These are phyloP conservation scores for Herpetospermum pedunculosum DNA, from an alignment of 306 rosid genomes.

Conservation along the genomic window DNA sequence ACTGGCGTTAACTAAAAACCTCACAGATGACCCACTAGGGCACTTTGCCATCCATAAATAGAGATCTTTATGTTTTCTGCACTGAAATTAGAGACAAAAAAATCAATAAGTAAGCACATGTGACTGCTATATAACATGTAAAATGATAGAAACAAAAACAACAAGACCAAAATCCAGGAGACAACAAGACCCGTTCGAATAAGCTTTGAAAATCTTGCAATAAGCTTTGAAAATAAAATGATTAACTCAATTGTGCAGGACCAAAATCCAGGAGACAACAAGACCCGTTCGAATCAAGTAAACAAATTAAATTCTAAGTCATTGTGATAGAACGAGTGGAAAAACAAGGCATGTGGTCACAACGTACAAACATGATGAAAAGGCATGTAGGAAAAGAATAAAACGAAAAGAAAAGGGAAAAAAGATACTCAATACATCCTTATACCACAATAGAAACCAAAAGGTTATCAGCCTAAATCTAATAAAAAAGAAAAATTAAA, in stretches of 20 bases:
- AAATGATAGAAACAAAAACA: too few species aligned
- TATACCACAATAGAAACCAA: neutral
- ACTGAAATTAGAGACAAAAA: too few species aligned
- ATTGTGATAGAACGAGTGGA: neutral
- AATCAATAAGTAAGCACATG: too few species aligned
- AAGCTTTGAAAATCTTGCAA: too few species aligned
- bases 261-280: too few species aligned
- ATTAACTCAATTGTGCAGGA: neutral
- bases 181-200: too few species aligned
- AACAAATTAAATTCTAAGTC: neutral
- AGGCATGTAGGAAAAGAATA: neutral
- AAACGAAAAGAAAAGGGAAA: neutral
- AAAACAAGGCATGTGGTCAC: neutral
- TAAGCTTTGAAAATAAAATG: neutral
- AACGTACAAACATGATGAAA: neutral
- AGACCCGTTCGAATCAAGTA: neutral
- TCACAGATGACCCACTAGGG: too few species aligned
- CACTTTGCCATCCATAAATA: too few species aligned
- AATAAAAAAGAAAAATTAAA: neutral
- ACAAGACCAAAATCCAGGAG: too few species aligned
- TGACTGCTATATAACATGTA: too few species aligned
- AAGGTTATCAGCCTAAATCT: neutral
- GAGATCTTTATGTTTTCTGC: too few species aligned
- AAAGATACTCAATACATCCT: neutral
- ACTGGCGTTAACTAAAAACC: conserved; percentile 93